Evolutionary conservation across 2,329 filamentous ascomycete species (phyloP).

Genomic region (Paecilomyces formosus): DNA sequence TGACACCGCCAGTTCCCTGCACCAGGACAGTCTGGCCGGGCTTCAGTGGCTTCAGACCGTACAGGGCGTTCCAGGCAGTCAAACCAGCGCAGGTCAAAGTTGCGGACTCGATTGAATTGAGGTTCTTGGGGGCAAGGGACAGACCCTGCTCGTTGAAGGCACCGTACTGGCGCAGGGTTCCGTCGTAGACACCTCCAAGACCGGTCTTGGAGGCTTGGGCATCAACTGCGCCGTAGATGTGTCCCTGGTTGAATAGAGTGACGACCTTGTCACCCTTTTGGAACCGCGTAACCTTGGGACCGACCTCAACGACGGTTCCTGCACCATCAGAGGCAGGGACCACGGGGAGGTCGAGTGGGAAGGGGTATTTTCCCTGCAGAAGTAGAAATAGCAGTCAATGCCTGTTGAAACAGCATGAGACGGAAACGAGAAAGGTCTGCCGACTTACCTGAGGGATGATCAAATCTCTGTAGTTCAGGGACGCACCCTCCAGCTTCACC

Average conservation of each 20-base stretch:
- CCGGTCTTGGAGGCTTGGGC: slow-evolving; percentile 42
- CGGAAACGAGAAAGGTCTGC: background rate
- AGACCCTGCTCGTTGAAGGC: slow-evolving; percentile 63
- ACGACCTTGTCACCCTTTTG: slow-evolving; percentile 51
- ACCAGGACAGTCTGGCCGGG: slow-evolving; percentile 52
- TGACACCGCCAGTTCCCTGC: slow-evolving; percentile 56
- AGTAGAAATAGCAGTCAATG: slow-evolving; percentile 34
- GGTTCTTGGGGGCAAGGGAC: slow-evolving; percentile 52
- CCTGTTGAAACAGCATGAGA: slow-evolving; percentile 22
- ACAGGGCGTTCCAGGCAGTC: slow-evolving; percentile 61
- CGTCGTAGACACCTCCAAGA: slow-evolving; percentile 62
- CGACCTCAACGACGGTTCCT: slow-evolving; percentile 44
- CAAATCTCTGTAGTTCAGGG: slow-evolving; percentile 45
- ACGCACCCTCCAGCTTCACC: slow-evolving; percentile 52
- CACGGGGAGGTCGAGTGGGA: slow-evolving; percentile 22
- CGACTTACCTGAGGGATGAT: slow-evolving; percentile 38
- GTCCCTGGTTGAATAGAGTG: slow-evolving; percentile 52
- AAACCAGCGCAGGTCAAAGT: slow-evolving; percentile 55
- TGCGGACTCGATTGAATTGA: slow-evolving; percentile 47
- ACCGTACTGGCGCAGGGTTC: slow-evolving; percentile 59
- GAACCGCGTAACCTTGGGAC: slow-evolving; percentile 50
- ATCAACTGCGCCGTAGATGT: slow-evolving; percentile 44
- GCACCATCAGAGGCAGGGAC: slow-evolving; percentile 32
- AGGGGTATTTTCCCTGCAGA: slow-evolving; percentile 24
- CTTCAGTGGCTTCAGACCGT: slow-evolving; percentile 47